These are phyloP conservation scores for Cercospora sp. DNA, from an alignment of 2,329 filamentous ascomycete species.

Conservation along the genomic window DNA sequence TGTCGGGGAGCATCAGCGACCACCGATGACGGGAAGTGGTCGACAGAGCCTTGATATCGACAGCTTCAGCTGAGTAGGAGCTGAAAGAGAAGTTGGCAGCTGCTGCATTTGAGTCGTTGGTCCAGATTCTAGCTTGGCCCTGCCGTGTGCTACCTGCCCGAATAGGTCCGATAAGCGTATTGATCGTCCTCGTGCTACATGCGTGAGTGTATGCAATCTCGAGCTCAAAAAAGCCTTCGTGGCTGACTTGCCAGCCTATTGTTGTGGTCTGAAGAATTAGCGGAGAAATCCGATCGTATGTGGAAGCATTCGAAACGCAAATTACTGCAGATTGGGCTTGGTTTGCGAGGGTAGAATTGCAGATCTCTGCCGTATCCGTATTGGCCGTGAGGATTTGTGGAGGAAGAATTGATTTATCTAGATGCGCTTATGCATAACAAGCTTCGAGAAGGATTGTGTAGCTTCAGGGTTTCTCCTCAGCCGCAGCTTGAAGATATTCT, in stretches of 20 bases:
- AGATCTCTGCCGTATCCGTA: neutral
- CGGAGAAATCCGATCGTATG: neutral
- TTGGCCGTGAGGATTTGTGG: neutral
- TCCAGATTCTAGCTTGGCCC: neutral
- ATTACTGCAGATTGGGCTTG: neutral
- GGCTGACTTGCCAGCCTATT: neutral
- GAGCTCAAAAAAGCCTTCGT: neutral
- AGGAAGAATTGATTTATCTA: neutral
- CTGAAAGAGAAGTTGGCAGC: neutral
- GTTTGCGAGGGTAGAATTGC: neutral
- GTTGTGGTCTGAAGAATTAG: neutral
- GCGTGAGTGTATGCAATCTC: neutral
- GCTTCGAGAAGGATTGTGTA: conserved; percentile 11
- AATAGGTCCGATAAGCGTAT: neutral
- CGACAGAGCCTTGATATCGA: neutral
- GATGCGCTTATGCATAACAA: conserved; percentile 6
- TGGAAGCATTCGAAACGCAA: neutral
- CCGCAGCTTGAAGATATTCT: neutral
- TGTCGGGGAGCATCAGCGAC: neutral
- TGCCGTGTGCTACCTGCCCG: neutral
- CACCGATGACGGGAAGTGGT: neutral
- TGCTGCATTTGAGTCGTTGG: neutral
- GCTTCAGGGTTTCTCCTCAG: conserved; percentile 7
- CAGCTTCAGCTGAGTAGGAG: neutral
- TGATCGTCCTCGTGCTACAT: neutral